phyloP scores from a whole-genome alignment of 2,329 filamentous ascomycete species.

The Phoma sp. region DNA sequence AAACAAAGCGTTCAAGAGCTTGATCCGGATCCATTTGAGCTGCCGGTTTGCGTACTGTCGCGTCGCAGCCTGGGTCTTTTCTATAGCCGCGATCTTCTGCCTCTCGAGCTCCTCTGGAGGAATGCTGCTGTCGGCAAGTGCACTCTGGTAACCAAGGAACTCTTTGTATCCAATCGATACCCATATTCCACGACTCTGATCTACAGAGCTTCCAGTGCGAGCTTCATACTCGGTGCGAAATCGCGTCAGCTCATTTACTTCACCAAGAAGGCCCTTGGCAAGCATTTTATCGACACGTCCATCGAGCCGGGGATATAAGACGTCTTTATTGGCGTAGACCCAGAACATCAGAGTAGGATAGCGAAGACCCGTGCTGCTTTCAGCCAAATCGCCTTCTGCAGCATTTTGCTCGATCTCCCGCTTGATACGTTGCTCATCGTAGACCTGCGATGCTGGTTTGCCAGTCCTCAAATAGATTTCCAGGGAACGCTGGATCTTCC shows the following conservation, averaged over 20 bases:
- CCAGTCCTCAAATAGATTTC: slow-evolving; percentile 89
- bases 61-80: slow-evolving; percentile 81
- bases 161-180: slow-evolving; percentile 97
- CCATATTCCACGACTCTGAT: slow-evolving; percentile 87
- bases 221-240: slow-evolving; percentile 54
- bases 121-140: slow-evolving; percentile 36
- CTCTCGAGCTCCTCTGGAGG: slow-evolving; percentile 55
- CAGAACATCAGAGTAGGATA: slow-evolving; percentile 77
- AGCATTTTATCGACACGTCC: slow-evolving; percentile 85
- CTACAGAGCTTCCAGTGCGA: slow-evolving; percentile 61
- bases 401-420: slow-evolving; percentile 39
- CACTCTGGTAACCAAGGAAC: slow-evolving; percentile 72
- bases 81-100: slow-evolving; percentile 66
- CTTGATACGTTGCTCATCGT: slow-evolving; percentile 69
- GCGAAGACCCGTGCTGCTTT: slow-evolving; percentile 45
- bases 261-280: slow-evolving; percentile 65
- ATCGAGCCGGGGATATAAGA: slow-evolving; percentile 74
- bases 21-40: slow-evolving; percentile 83
- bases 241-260: slow-evolving; percentile 62
- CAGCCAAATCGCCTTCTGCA: not conserved
- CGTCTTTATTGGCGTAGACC: slow-evolving; percentile 76
- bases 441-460: slow-evolving; percentile 81
- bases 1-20: slow-evolving; percentile 73
- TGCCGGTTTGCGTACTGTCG: slow-evolving; percentile 88
- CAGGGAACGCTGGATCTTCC: slow-evolving; percentile 87